Evolutionary conservation across 495 filamentous ascomycete genomes (phyloP), one percentile per base, ranked within the genome.

Genomic region (Aspergillus ostianus): DNA sequence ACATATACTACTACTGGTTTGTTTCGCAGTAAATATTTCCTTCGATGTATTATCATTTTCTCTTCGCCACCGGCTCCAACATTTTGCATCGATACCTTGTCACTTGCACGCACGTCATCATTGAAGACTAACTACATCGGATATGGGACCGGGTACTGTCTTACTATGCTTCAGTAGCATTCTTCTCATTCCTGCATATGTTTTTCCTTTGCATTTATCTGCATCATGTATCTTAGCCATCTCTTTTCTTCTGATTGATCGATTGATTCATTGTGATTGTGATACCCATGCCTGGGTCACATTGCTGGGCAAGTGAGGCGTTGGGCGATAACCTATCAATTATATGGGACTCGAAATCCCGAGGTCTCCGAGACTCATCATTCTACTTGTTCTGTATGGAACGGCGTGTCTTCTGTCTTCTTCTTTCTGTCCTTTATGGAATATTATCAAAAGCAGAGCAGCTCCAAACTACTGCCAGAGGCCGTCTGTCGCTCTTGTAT

Each of bases 21-120:
- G 47, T 32, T 64, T 57, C 55, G 36, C 51, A 55, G 65, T 67
- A 68, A 62, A 70, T 68, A 71, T 67, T 57, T 71, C 47, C 36
- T 51, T 65, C 61, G 62, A 72, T 77, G 72, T 76, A 75, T 64
- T 60, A 76, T 70, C 69, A 74, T 60, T 63, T 73, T 59, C 47
- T 47, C 57, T 63, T 68, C 61, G 57, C 51, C 44, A 63, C 64
- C 57, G 63, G 64, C 47, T 60, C 55, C 41, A 44, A 32, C 58
- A 21, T 48, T 52, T 66, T 66, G 62, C 64, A 62, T 47, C 63
- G 52, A 55, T 26, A 45, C n/a, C 57, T 59, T 52, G 6, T 53
- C 30, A n/a, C 17, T 54, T 47, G 23, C 23, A 26, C 23, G 36
- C 53, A 58, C 55, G 54, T 36, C 36, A 41, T 41, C 13, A 15